These are phyloP conservation scores for Tricholoma sp. DNA, from an alignment of 768 basidiomycete species.

Conservation along the genomic window DNA sequence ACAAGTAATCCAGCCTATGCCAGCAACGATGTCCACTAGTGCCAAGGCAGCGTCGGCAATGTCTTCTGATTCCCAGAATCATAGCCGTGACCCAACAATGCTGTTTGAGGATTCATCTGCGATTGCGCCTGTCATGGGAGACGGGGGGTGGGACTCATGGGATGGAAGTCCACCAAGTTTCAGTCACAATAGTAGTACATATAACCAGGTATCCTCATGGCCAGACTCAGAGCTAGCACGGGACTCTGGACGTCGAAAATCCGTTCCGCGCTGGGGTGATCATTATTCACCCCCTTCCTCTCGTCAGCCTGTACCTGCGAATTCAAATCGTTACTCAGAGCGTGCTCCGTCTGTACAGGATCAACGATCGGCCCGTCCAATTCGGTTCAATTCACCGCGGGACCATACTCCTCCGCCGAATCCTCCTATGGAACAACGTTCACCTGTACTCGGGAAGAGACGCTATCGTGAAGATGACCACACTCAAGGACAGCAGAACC, in stretches of 20 bases:
- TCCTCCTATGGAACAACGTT: not conserved
- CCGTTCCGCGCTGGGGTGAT: constrained; percentile 3
- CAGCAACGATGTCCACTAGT: not conserved
- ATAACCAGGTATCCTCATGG: not conserved
- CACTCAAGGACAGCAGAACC: constrained; percentile 7
- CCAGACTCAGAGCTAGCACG: not conserved
- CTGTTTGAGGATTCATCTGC: constrained; percentile 4
- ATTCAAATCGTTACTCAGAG: not conserved
- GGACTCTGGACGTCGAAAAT: not conserved
- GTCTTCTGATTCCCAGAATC: not conserved
- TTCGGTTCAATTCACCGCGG: not conserved
- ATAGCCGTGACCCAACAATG: not conserved
- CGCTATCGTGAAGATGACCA: constrained; percentile 14
- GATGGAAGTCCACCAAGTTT: not conserved
- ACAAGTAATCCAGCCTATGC: no score
- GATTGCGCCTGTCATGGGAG: constrained; percentile 8
- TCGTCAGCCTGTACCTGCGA: no score
- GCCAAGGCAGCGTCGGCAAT: not conserved
- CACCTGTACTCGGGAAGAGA: constrained; percentile 13
- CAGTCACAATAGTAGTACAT: not conserved
- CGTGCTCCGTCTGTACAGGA: not conserved
- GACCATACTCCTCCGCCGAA: not conserved
- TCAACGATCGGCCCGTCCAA: not conserved
- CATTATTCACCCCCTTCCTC: constrained; percentile 11
- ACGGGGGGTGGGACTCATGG: constrained; percentile 7